Base-by-base conservation (phyloP, 2,329 filamentous ascomycete species). In the Allantophomopsis cytisporea region DNA sequence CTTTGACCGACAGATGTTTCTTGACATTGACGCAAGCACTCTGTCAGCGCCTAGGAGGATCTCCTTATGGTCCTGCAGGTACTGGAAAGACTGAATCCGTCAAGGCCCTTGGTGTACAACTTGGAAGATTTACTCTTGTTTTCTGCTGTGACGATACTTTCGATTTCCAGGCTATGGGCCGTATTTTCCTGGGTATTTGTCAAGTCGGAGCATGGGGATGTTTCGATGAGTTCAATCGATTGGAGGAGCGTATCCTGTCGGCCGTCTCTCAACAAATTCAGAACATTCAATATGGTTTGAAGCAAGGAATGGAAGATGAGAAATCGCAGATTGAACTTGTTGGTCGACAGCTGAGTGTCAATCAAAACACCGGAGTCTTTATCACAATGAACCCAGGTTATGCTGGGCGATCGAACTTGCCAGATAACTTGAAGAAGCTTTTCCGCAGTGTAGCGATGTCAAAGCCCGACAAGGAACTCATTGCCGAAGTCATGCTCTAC, bases 341-440 rank as follows among this genome's bases (percentile, higher is more conserved):
- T 39, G 89, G 89, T 37, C 83, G 91, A 40, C 87, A 93, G 50
- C 71, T 98, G 36, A 76, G 72, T 46, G 91, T 99, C 49, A 93
- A 94, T 54, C 71, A 73, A 44, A 94, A 95, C 57, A 96, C 93
- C 38, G 91, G 91, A 51, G 91, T 99, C 57, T 99, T 99, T 67
- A 98, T 99, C 59, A 99, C 91, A 31, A 98, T 99, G 93, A 99
- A 99, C 60, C 91, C 91, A 59, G 91, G 91, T 39, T 99, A 99
- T 62, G 91, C 91, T 39, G 91, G 91, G 41, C 85, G 91, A 61
- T 99, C 91, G 37, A 98, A 98, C 62, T 65, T 99, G 54, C 91
- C 91, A 2, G 91, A 99, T 64, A 99, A 99, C 59, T 63, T 99
- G 65, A 99, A 99, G 76, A 99, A 98, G 64, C 69, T 99, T 32